Base-by-base conservation (phyloP, 2,329 filamentous ascomycete genomes). In the Rutstroemia sydowiana region DNA sequence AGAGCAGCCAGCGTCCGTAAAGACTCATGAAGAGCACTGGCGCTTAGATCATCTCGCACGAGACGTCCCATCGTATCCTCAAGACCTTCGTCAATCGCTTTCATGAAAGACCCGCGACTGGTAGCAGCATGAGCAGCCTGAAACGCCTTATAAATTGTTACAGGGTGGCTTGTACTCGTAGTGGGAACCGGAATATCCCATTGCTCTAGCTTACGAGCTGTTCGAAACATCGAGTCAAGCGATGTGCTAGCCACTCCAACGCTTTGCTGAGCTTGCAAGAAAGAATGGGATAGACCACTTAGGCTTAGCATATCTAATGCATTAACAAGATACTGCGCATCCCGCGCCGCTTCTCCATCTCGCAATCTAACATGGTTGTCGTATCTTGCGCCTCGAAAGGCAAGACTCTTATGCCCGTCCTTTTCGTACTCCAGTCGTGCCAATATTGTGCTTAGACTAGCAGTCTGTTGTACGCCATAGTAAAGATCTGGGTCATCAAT, bases 401-500 rank as follows among this genome's bases (percentile, higher is more conserved):
- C 84, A 16, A 98, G 76, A 57, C 87, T 92, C 64, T 95, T 95
- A 46, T 84, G 75, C 0, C 91, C 91, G 60, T 95, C 85, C 45
- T 84, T 84, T 69, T 98, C 93, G 64, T 96, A 92, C 59, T 95
- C 89, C 4, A 97, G 76, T 9, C 88, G 84, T 46, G 85, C 80
- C 53, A 97, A 74, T 1, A 97, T 85, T 10, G 85, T 88, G 14
- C 79, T 75, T 14, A 98, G 71, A 52, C 83, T 90, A 6, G 89
- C 79, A 37, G 81, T 80, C 67, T 95, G 87, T 39, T 88, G 81
- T 7, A 96, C 77, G 3, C 93, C 95, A 65, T 98, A 98, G 67
- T 95, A 98, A 0, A 90, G 85, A 67, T 99, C 93, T 1, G 91
- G 92, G 63, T 99, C 95, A 64, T 96, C 91, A 43, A 98, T 87